These are phyloP conservation scores for Citrus medica DNA, from an alignment of 345 rosid species.

Conservation along the genomic window DNA sequence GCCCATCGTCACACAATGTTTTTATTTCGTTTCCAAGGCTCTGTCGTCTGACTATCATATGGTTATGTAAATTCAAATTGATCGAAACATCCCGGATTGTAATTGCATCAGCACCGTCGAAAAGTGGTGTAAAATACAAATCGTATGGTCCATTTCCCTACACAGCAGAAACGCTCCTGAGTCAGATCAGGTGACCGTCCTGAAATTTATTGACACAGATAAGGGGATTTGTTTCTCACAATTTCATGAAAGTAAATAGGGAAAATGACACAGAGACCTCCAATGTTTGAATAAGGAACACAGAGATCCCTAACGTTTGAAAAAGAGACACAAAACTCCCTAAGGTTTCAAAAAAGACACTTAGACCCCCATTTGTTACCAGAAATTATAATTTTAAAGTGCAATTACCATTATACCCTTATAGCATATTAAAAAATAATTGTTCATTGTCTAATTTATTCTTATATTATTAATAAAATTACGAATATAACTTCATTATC, in stretches of 20 bases:
- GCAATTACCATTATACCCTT: too few relatives aligned
- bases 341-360: too few relatives aligned
- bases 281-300: too few relatives aligned
- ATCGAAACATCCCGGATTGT: not conserved
- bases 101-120: constrained; percentile 2
- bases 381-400: too few relatives aligned
- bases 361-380: too few relatives aligned
- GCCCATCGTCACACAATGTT: not conserved
- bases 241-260: not conserved
- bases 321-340: too few relatives aligned
- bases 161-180: not conserved
- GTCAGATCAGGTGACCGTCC: constrained; percentile 14
- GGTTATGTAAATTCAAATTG: not conserved
- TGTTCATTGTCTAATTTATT: too few relatives aligned
- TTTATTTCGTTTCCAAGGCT: not conserved
- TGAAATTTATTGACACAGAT: constrained; percentile 15
- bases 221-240: constrained; percentile 5
- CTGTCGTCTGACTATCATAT: not conserved
- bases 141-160: not conserved
- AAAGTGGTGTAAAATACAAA: not conserved
- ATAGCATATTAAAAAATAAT: too few relatives aligned
- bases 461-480: too few relatives aligned
- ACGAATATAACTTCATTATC: too few relatives aligned
- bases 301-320: too few relatives aligned
- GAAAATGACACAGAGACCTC: too few relatives aligned